Evolutionary conservation across 2,329 filamentous ascomycete genomes (phyloP), one percentile per base, ranked within the genome.

Genomic region (Botrytis sinoallii): DNA sequence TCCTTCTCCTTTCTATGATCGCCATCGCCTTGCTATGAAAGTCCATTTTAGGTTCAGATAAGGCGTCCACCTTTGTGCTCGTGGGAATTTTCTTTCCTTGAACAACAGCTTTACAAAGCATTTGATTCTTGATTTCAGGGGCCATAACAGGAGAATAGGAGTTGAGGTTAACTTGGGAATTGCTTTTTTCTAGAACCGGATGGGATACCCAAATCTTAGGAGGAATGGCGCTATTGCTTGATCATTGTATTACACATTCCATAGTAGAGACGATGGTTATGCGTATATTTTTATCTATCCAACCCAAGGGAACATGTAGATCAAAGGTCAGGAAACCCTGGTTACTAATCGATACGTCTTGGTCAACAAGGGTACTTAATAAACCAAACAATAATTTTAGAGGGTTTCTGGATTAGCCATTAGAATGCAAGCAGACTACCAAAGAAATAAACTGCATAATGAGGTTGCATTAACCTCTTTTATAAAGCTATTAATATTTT

Each of bases 121-220:
- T 64, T 63, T n/a, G 29, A 35, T 63, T 46, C 14, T 46, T 70
- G 14, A 46, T 46, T 38, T 29, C 25, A 63, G n/a, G n/a, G 32
- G 55, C 20, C 18, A 63, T 61, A 29, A 63, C 16, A 70, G 68
- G 68, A 44, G 55, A 46, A 38, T n/a, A 46, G 40, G 66, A 69
- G 66, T 69, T 42, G n/a, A 10, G 66, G 66, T 42, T 57, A 6
- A 55, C 38, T 22, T 69, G 32, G 44, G 38, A n/a, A 57, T 69
- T 57, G 35, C 48, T 69, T 69, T 57, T 59, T 20, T 32, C n/a
- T 42, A 22, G 35, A 57, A 57, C 25, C 35, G 35, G 48, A 57
- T 14, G 35, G 38, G 38, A 69, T 69, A 69, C 66, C 64, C 32
- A 69, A 16, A 57, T 69, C 48, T 59, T 42, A 42, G 40, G 25